A percentile compares a stretch with the other conserved stretches of the same genome.
Conservation (phyloP, 306 rosid genomes). For the Begonia masoniana region DNA sequence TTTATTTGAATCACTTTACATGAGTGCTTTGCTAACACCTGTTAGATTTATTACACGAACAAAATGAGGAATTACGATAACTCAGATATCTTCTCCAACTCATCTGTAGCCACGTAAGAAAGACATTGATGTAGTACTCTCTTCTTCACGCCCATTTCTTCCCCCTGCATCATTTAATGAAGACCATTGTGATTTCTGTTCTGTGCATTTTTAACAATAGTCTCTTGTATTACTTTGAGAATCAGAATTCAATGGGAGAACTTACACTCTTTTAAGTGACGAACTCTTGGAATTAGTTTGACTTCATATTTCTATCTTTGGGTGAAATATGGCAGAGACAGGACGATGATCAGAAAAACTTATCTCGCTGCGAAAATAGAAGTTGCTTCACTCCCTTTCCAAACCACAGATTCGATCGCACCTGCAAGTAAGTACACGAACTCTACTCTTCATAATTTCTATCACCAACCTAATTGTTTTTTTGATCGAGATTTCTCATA, state of each 20-base stretch:
- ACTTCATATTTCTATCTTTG: constrained; percentile 45
- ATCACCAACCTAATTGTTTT: too few relatives aligned
- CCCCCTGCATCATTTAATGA: constrained; percentile 19
- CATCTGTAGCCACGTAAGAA: too few relatives aligned
- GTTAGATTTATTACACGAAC: too few relatives aligned
- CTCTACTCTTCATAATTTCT: constrained; percentile 1
- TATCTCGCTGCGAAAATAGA: constrained; percentile 76
- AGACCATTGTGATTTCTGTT: constrained; percentile 4
- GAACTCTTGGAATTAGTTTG: constrained; percentile 27
- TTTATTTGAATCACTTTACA: too few relatives aligned
- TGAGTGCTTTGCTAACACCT: too few relatives aligned
- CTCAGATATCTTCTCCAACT: too few relatives aligned
- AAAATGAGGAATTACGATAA: too few relatives aligned
- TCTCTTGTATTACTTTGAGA: background rate
- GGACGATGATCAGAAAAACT: constrained; percentile 97
- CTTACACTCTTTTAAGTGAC: constrained; percentile 36
- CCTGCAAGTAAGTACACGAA: constrained; percentile 24
- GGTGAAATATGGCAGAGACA: constrained; percentile 72
- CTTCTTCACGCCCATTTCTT: constrained; percentile 10
- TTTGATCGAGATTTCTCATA: background rate
- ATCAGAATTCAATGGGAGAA: constrained; percentile 3
- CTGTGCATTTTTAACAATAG: background rate
- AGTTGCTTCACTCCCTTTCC: constrained; percentile 80
- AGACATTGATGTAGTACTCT: constrained; percentile 19
- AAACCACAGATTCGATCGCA: constrained; percentile 89